Evolutionary conservation across 228 moss, liverwort and hornwort genomes (phyloP).

Genomic region (Sphagnum magellanicum): DNA sequence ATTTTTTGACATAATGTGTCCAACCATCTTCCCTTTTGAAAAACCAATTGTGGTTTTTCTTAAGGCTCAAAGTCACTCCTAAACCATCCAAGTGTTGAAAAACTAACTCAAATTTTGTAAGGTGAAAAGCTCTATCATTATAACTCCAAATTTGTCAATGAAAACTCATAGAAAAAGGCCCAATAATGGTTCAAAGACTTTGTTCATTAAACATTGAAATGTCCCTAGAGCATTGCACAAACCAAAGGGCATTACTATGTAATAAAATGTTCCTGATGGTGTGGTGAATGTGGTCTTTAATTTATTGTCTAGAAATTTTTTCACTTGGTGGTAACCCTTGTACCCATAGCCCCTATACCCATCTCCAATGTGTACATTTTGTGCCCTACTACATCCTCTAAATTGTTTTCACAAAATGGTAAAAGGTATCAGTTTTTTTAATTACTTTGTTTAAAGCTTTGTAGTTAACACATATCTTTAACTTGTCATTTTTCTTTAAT

Average conservation of each 20-base stretch:
- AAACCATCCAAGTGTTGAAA: neutral
- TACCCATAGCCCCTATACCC: conserved; percentile 7
- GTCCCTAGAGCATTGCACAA: neutral
- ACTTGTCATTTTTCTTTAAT: neutral
- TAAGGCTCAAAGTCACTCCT: neutral
- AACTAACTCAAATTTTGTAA: neutral
- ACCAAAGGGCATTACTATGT: too few relatives aligned
- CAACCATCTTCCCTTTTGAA: neutral
- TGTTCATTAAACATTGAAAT: neutral
- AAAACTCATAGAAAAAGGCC: neutral
- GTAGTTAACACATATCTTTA: too few relatives aligned
- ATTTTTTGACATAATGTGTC: conserved; percentile 1
- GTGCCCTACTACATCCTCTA: neutral
- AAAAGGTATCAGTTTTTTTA: neutral
- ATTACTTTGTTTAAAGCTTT: neutral
- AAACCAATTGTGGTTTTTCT: conserved; percentile 5
- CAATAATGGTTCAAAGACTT: too few relatives aligned
- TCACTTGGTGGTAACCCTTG: neutral
- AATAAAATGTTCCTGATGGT: neutral
- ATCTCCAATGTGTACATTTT: neutral
- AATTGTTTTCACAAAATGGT: neutral
- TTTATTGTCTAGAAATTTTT: neutral
- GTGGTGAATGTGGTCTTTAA: neutral
- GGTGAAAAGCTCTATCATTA: neutral
- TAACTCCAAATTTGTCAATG: conserved; percentile 11